These are phyloP conservation scores for Biscogniauxia marginata DNA, from an alignment of 2,329 filamentous ascomycete genomes.

Conservation along the genomic window DNA sequence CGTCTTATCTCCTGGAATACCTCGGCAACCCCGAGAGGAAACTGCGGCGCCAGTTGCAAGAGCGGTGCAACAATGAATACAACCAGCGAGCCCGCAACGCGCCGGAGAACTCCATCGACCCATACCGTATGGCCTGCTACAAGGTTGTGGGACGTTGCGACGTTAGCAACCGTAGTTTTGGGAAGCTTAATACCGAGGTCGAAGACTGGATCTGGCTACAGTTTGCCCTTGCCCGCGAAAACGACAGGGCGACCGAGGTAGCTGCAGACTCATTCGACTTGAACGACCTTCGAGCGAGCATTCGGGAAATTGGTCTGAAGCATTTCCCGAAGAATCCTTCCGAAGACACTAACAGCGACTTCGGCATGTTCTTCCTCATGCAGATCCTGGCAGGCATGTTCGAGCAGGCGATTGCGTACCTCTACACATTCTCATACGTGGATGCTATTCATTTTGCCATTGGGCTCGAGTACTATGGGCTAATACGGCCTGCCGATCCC, in stretches of 20 bases:
- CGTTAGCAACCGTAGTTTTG: constrained; percentile 61
- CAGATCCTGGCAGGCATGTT: constrained; percentile 90
- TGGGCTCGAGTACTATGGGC: constrained; percentile 82
- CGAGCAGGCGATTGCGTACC: constrained; percentile 86
- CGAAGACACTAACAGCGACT: constrained; percentile 73
- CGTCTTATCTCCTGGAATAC: constrained; percentile 83
- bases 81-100: constrained; percentile 80
- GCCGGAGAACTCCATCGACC: constrained; percentile 84
- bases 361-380: constrained; percentile 90
- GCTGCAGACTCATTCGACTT: constrained; percentile 66
- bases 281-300: constrained; percentile 70
- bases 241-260: constrained; percentile 61
- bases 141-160: constrained; percentile 88
- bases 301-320: constrained; percentile 84
- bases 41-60: constrained; percentile 75
- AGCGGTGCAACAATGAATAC: constrained; percentile 87
- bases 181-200: constrained; percentile 62
- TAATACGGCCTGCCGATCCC: constrained; percentile 84
- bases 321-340: constrained; percentile 80
- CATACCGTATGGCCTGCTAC: constrained; percentile 95
- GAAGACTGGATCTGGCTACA: constrained; percentile 73
- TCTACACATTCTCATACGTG: constrained; percentile 88
- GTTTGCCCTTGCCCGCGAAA: constrained; percentile 66
- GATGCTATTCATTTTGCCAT: constrained; percentile 95
- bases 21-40: constrained; percentile 73